Evolutionary conservation across 179 eudicot genomes (phyloP).

Genomic region (Vitellaria paradoxa): DNA sequence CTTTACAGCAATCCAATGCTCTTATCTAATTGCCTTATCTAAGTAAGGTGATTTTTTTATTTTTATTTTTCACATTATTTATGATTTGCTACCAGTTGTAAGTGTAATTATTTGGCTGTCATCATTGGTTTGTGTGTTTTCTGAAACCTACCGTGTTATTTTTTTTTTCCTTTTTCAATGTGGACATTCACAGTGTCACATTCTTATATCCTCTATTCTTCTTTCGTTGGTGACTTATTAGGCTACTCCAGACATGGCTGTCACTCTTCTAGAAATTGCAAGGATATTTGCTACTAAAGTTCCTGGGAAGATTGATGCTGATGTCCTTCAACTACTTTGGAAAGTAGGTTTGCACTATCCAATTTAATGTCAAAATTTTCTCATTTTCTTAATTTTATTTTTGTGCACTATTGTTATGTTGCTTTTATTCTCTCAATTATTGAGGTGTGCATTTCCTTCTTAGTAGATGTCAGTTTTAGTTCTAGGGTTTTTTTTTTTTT

Average conservation of each 20-base stretch:
- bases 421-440: no score
- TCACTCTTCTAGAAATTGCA: slow-evolving; percentile 96
- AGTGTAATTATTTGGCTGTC: neutral
- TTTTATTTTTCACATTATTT: neutral
- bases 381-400: no score
- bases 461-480: no score
- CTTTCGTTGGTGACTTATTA: slow-evolving; percentile 23
- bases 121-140: neutral
- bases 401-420: no score
- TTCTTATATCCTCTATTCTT: slow-evolving; percentile 1
- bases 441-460: no score
- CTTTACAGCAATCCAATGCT: neutral
- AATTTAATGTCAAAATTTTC: neutral
- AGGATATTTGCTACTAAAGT: slow-evolving; percentile 98
- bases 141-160: neutral
- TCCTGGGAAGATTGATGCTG: slow-evolving; percentile 99
- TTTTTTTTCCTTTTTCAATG: neutral
- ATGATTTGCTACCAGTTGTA: neutral
- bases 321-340: slow-evolving; percentile 96
- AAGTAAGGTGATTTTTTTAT: neutral
- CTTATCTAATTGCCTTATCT: neutral
- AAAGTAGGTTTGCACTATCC: slow-evolving; percentile 55
- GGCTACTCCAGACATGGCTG: slow-evolving; percentile 99
- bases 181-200: neutral
- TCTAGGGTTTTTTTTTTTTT: no score